These are phyloP conservation scores for Fusarium citri DNA, from an alignment of 2,329 filamentous ascomycete species.

Conservation along the genomic window DNA sequence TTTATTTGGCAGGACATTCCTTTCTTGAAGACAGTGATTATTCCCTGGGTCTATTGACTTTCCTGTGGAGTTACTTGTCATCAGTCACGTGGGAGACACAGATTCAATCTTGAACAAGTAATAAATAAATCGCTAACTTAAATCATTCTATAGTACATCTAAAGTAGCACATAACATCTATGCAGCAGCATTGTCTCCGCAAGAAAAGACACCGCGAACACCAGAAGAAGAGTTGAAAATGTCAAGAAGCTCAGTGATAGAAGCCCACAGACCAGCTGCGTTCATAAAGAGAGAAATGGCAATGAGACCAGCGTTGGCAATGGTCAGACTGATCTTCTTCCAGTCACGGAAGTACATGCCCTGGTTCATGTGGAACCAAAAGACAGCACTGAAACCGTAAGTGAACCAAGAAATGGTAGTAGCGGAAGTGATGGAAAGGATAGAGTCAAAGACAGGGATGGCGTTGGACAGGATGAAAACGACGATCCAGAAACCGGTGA, in stretches of 20 bases:
- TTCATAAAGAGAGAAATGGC: conserved; percentile 43
- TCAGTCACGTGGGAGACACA: too few relatives aligned
- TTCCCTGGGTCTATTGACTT: too few relatives aligned
- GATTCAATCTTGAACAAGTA: neutral
- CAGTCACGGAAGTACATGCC: conserved; percentile 31
- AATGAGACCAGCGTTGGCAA: conserved; percentile 38
- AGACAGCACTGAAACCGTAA: conserved; percentile 41
- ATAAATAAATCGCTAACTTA: neutral
- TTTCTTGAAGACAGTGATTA: too few relatives aligned
- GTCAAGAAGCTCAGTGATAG: conserved; percentile 42
- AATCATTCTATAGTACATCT: neutral
- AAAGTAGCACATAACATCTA: neutral
- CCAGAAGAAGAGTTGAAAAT: conserved; percentile 32
- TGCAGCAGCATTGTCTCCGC: conserved; percentile 36
- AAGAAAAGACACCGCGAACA: conserved; percentile 40
- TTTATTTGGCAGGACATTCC: too few relatives aligned
- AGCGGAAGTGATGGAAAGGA: conserved; percentile 45
- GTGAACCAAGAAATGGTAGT: conserved; percentile 47
- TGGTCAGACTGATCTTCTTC: conserved; percentile 40
- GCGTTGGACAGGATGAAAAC: conserved; percentile 46
- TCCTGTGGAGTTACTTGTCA: too few relatives aligned
- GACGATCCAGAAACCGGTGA: conserved; percentile 43
- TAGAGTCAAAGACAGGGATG: conserved; percentile 47
- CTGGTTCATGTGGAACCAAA: conserved; percentile 45
- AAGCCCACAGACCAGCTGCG: conserved; percentile 43